Evolutionary conservation across 768 basidiomycete species (phyloP), one percentile per base, ranked within the genome.

Genomic region (Suillus tomentosus): DNA sequence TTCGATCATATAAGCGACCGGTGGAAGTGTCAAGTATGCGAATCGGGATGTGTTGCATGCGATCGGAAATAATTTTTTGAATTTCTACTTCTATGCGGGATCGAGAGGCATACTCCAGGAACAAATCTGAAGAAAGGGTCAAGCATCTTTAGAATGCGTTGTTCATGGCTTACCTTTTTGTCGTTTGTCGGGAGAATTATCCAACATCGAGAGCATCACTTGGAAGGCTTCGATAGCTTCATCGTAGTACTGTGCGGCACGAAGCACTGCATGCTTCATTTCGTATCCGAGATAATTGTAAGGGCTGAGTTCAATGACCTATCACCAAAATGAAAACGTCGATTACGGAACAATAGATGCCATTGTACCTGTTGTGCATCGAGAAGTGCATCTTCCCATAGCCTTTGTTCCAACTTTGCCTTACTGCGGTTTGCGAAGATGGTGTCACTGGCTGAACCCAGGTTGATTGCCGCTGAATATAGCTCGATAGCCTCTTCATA

Each of bases 401-500:
- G 7, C 15, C 8, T 31, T 17, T 51, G 14, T 17, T 7, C n/a
- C 8, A 3, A 55, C 11, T 37, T 55, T 1, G 36, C 54, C 36
- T 55, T 37, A 14, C 54, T 37, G n/a, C 54, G 36, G 11, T 55
- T 55, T n/a, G n/a, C 3, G 8, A 55, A 55, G 36, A 37, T 37
- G 3, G n/a, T 4, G 3, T 37, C n/a, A 7, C 6, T 37, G 3
- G 36, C 54, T 3, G 13, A 22, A 55, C 22, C n/a, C 5, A 37
- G n/a, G 13, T 55, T 13, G n/a, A 55, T 37, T 14, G 36, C 36
- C 3, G 13, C 34, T 0, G 36, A 37, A 13, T 37, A 37, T 14
- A 55, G 36, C 36, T 55, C 54, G 7, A 55, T 55, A 37, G 36
- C 54, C n/a, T 13, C 10, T 34, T 55, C 54, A 19, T 55, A n/a